A percentile compares a stretch with the other conserved stretches of the same genome.
Conservation (phyloP, 2,329 filamentous ascomycete genomes). For the Ceratocystis cacaofunesta region DNA sequence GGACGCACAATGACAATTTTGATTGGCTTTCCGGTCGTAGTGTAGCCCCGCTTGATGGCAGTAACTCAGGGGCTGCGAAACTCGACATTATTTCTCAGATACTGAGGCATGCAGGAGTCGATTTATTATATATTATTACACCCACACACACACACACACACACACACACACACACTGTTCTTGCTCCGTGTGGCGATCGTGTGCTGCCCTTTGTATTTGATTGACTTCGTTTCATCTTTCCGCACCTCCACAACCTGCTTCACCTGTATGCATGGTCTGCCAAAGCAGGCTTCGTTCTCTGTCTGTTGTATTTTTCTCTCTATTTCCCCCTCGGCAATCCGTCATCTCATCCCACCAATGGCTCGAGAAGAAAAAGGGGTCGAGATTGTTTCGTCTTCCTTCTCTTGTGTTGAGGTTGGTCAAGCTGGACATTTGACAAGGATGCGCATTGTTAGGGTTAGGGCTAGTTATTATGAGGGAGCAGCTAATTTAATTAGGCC, state of each 20-base stretch:
- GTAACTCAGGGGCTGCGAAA: constrained; percentile 1
- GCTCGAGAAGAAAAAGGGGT: neutral
- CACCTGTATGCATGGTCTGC: neutral
- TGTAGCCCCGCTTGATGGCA: neutral
- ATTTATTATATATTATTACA: neutral
- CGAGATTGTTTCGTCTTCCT: too few species aligned
- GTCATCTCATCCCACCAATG: neutral
- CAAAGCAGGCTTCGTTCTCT: too few species aligned
- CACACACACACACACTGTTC: neutral
- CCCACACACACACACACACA: neutral
- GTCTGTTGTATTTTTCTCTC: neutral
- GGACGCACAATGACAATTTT: neutral
- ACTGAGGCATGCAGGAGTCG: neutral
- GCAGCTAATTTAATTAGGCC: too few species aligned
- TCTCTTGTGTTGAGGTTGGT: too few species aligned
- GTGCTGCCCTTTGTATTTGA: neutral
- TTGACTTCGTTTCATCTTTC: constrained; percentile 1
- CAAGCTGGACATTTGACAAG: neutral
- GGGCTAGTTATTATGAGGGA: neutral
- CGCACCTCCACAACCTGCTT: neutral
- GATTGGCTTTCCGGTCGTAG: neutral
- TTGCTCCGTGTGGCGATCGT: neutral
- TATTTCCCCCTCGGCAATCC: constrained; percentile 1
- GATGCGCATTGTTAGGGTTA: neutral
- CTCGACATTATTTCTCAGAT: neutral